A percentile compares a stretch with the other conserved stretches of the same genome.
Conservation (phyloP, 2,329 filamentous ascomycete genomes). For the Nannizziopsis arthrosporioides region DNA sequence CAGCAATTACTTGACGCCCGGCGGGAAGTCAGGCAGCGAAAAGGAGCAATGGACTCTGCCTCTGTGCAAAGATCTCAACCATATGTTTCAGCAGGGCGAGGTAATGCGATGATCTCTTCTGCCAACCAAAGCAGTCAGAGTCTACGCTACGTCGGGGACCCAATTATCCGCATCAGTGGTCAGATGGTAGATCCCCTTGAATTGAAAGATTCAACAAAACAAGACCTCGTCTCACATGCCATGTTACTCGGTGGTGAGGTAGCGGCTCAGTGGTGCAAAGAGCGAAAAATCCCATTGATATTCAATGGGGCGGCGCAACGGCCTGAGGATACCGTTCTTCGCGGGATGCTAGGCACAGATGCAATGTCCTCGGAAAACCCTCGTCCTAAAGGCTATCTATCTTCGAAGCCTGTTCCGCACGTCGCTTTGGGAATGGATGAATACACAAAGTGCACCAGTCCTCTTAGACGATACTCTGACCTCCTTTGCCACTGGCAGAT, state of each 20-base stretch:
- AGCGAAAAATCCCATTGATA: slow-evolving; percentile 41
- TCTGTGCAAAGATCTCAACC: slow-evolving; percentile 12
- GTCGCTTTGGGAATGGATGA: slow-evolving; percentile 40
- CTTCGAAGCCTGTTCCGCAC: slow-evolving; percentile 40
- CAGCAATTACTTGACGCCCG: slow-evolving; percentile 31
- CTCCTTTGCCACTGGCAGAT: slow-evolving; percentile 54
- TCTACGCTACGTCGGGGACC: slow-evolving; percentile 32
- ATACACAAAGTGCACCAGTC: slow-evolving; percentile 50
- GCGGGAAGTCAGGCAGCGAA: slow-evolving; percentile 26
- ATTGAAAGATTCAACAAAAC: slow-evolving; percentile 28
- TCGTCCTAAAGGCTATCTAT: slow-evolving; percentile 31
- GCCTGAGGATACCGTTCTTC: slow-evolving; percentile 17
- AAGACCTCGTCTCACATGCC: slow-evolving; percentile 33
- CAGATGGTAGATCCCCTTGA: slow-evolving; percentile 26
- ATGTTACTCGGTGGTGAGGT: slow-evolving; percentile 48
- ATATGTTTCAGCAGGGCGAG: slow-evolving; percentile 20
- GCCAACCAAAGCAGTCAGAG: slow-evolving; percentile 16
- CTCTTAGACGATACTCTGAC: slow-evolving; percentile 50
- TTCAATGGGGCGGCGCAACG: slow-evolving; percentile 34
- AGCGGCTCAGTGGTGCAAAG: slow-evolving; percentile 42
- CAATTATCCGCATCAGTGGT: slow-evolving; percentile 29
- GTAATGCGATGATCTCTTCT: slow-evolving; percentile 18
- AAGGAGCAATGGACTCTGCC: slow-evolving; percentile 31
- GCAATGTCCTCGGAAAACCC: slow-evolving; percentile 17
- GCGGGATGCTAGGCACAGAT: slow-evolving; percentile 21